These are phyloP conservation scores for Rhizopogon rudus DNA, from an alignment of 768 basidiomycete species.

Conservation along the genomic window DNA sequence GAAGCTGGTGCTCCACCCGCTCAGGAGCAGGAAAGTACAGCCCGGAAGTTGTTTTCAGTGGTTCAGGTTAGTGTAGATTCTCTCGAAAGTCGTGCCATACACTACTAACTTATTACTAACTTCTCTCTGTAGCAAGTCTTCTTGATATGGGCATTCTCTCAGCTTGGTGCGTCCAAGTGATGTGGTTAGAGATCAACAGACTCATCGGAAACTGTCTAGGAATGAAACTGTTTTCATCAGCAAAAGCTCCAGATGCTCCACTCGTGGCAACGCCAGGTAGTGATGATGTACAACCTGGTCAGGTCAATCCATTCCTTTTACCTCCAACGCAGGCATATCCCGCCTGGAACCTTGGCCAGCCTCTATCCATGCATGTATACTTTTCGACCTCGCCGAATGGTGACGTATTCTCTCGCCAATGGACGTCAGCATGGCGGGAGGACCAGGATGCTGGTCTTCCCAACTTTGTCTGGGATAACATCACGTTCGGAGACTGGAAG, in stretches of 20 bases:
- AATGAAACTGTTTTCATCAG: conserved; percentile 36
- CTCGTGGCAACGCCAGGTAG: conserved; percentile 20
- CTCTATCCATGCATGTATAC: conserved; percentile 68
- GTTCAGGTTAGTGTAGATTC: conserved; percentile 34
- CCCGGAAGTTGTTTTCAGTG: conserved; percentile 32
- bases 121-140: conserved; percentile 53
- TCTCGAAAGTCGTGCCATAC: not conserved
- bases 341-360: conserved; percentile 58
- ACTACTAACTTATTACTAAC: conserved; percentile 4
- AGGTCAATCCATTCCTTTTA: conserved; percentile 41
- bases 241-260: conserved; percentile 28
- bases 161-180: conserved; percentile 45
- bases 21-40: conserved; percentile 30
- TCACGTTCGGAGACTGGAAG: conserved; percentile 74
- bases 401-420: conserved; percentile 53
- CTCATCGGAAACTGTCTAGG: conserved; percentile 26
- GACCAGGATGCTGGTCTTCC: conserved; percentile 52
- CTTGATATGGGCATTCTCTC: conserved; percentile 59
- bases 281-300: conserved; percentile 14
- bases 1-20: conserved; percentile 13
- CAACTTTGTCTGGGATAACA: conserved; percentile 70
- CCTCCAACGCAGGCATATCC: conserved; percentile 51
- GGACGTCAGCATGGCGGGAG: conserved; percentile 45
- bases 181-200: not conserved
- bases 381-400: conserved; percentile 62